A percentile compares a stretch with the other conserved stretches of the same genome.
phyloP scores from a whole-genome alignment of 768 basidiomycete genomes.

The Lactarius pseudohatsudake region DNA sequence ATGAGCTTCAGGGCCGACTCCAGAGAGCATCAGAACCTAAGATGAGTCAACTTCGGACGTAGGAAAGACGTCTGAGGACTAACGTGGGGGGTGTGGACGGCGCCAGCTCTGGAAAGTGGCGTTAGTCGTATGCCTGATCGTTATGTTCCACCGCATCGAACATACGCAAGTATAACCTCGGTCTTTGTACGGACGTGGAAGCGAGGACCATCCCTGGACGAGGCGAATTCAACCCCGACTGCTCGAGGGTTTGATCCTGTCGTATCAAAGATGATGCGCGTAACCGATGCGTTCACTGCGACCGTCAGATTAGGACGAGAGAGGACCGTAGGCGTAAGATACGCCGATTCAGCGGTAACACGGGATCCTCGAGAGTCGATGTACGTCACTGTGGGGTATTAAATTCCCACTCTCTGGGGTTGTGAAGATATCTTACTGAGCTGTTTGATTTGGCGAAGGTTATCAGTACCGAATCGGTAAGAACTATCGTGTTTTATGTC shows the following conservation, averaged over 20 bases:
- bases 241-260: slow-evolving; percentile 44
- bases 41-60: slow-evolving; percentile 11
- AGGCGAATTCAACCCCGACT: slow-evolving; percentile 59
- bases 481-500: background rate
- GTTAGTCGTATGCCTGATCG: background rate
- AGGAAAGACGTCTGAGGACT: slow-evolving; percentile 17
- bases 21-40: slow-evolving; percentile 69
- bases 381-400: slow-evolving; percentile 58
- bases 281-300: slow-evolving; percentile 54
- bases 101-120: slow-evolving; percentile 47
- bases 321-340: slow-evolving; percentile 64
- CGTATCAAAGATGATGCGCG: slow-evolving; percentile 51
- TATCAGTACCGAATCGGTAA: background rate
- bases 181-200: slow-evolving; percentile 52
- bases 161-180: slow-evolving; percentile 64
- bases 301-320: slow-evolving; percentile 65
- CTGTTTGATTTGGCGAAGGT: slow-evolving; percentile 25
- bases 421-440: slow-evolving; percentile 32
- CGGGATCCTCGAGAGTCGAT: slow-evolving; percentile 52
- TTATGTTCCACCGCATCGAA: slow-evolving; percentile 14
- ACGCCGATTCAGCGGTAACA: slow-evolving; percentile 64
- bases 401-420: background rate
- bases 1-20: slow-evolving; percentile 66
- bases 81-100: slow-evolving; percentile 62
- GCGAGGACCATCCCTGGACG: slow-evolving; percentile 36